phyloP scores from a whole-genome alignment of 345 rosid species.

The Pistacia vera region DNA sequence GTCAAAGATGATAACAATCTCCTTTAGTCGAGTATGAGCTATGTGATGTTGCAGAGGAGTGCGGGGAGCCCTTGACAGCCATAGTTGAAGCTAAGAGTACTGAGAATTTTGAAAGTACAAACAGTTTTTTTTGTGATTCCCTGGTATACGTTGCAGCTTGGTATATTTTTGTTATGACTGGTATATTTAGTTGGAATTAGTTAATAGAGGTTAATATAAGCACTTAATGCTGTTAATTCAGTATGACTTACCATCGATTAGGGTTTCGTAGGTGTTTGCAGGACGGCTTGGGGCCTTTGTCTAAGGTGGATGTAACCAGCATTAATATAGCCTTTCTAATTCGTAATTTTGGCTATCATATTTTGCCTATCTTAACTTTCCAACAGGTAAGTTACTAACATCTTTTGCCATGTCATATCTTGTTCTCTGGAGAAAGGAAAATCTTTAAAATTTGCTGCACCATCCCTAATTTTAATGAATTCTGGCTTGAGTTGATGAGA shows the following conservation, averaged over 20 bases:
- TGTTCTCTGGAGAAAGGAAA: no score
- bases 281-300: background rate
- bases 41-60: slow-evolving; percentile 37
- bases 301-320: background rate
- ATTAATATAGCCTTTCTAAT: no score
- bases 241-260: background rate
- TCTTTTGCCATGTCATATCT: no score
- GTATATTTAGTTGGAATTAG: slow-evolving; percentile 4
- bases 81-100: background rate
- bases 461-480: no score
- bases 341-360: no score
- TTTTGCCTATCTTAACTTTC: no score
- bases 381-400: no score
- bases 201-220: background rate
- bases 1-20: slow-evolving; percentile 48
- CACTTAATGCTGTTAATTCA: background rate
- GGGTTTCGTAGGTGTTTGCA: background rate
- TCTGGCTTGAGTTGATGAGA: no score
- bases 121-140: background rate
- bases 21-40: slow-evolving; percentile 50
- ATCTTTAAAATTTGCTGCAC: no score
- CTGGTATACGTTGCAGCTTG: background rate
- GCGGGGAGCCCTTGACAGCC: background rate
- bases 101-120: background rate
- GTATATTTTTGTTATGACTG: slow-evolving; percentile 13